Percentiles rank a stretch among this genome's conserved stretches.
Evolutionary conservation across 306 rosid genomes (phyloP).

Genomic region (Cucurbita pepo): DNA sequence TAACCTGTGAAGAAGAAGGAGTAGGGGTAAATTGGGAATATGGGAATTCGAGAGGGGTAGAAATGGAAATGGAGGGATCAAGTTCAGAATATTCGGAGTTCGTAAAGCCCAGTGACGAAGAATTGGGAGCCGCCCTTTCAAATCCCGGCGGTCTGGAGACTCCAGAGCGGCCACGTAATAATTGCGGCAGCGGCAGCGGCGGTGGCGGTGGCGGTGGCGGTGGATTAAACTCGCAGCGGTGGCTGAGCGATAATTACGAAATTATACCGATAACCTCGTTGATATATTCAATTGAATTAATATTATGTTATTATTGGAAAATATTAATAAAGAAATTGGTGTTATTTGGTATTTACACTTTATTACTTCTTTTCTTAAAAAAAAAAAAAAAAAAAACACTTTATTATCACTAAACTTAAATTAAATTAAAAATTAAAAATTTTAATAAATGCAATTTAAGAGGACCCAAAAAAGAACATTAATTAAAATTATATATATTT

Average conservation of each 20-base stretch:
- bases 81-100: constrained; percentile 18
- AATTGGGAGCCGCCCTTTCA: constrained; percentile 15
- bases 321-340: constrained; percentile 7
- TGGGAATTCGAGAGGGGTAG: neutral
- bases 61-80: constrained; percentile 9
- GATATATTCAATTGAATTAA: constrained; percentile 6
- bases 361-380: neutral
- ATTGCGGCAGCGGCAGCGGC: neutral
- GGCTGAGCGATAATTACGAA: neutral
- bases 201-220: neutral
- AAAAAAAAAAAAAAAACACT: too few species aligned
- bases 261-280: neutral
- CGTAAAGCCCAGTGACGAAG: neutral
- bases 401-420: too few species aligned
- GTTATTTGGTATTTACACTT: neutral
- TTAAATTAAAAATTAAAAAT: too few species aligned
- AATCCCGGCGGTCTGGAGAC: neutral
- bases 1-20: neutral
- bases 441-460: neutral
- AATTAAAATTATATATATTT: neutral
- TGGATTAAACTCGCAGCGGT: neutral
- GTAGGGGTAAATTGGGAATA: neutral
- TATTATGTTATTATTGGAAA: neutral
- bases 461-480: neutral
- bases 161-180: constrained; percentile 5